Base-by-base conservation (phyloP, 768 basidiomycete genomes). In the Lactifluus hygrophoroides region DNA sequence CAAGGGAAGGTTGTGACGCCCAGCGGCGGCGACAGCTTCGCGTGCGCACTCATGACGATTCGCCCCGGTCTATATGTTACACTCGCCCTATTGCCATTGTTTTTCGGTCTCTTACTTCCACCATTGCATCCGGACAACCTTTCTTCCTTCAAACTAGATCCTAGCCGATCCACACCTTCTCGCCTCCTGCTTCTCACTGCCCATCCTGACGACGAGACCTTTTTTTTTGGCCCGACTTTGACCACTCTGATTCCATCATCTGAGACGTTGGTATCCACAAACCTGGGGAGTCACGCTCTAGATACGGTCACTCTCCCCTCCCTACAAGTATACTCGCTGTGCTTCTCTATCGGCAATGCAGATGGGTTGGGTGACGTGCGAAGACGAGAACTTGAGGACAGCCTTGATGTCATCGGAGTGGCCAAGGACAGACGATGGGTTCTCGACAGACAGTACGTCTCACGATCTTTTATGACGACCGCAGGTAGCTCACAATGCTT, bases 181-280 rank as follows among this genome's bases (percentile, higher is more conserved):
- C 57, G 66, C 62, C 67, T 89, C 34, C 74, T 93, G 37, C 69
- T 96, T 3, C 70, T 97, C 45, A 95, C 94, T 0, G 92, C 94
- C 27, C 94, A 97, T 68, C 94, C 94, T 2, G 94, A 96, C 68
- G 94, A 97, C 69, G 94, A 96, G 73, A 85, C 84, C 69, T 81
- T 94, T 78, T 97, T 97, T 77, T 97, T 97, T 69, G 84, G 85
- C 3, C 94, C 94, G 0, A 93, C 90, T 0, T 69, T 95, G 14
- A 72, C 85, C 32, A 76, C 79, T 2, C 75, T 94, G 32, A 60
- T 59, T 19, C 60, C 56, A 51, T 46, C 55, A 9, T 51, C 30
- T 32, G 21, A 21, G 17, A 17, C 27, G 14, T 21, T 42, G 23
- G 32, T 16, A 27, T 57, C 56, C 23, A 35, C 16, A 11, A 48